phyloP scores from a whole-genome alignment of 176 grass and related monocot species.

The Metroxylon sagu region DNA sequence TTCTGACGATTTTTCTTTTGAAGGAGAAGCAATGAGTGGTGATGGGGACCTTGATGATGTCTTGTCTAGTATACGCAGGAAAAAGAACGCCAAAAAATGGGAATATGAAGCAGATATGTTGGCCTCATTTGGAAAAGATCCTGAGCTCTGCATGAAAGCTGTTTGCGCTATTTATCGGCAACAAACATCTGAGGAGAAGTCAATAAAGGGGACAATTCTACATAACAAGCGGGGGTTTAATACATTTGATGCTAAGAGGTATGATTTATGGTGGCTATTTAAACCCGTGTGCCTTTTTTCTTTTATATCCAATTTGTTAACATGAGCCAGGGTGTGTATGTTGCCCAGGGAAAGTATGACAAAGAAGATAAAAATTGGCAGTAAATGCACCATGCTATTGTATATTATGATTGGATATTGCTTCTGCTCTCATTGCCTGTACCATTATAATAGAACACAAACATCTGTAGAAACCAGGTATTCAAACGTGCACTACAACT shows the following conservation, averaged over 20 bases:
- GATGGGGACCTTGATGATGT: constrained; percentile 28
- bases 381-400: no score
- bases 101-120: constrained; percentile 57
- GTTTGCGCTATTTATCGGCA: constrained; percentile 67
- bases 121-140: constrained; percentile 37
- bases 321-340: no score
- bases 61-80: constrained; percentile 33
- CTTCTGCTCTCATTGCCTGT: no score
- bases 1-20: constrained; percentile 11
- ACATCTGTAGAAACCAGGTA: no score
- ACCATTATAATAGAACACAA: no score
- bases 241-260: constrained; percentile 49
- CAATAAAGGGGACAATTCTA: constrained; percentile 22
- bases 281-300: no score
- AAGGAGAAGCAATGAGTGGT: constrained; percentile 17
- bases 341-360: no score
- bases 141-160: constrained; percentile 59
- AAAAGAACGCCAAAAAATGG: constrained; percentile 45
- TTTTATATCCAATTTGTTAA: no score
- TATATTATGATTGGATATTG: no score
- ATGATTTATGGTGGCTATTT: constrained; percentile 4
- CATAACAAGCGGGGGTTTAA: constrained; percentile 53
- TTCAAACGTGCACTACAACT: no score
- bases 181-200: constrained; percentile 48
- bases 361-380: no score